Evolutionary conservation across 2,329 filamentous ascomycete species (phyloP).

Genomic region (Ilyonectria mors-panacis): DNA sequence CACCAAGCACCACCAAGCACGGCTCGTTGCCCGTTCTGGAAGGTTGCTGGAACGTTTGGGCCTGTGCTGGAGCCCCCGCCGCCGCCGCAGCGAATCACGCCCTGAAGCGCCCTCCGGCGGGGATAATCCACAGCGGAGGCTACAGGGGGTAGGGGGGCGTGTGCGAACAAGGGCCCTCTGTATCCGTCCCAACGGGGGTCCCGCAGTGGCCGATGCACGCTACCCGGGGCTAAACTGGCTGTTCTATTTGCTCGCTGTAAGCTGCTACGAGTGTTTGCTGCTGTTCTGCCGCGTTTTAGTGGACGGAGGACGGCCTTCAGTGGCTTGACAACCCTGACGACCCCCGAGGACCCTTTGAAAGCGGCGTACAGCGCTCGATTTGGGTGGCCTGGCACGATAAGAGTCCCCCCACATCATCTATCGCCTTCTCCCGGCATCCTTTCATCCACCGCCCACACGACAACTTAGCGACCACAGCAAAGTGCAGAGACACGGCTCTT

Average conservation of each 20-base stretch:
- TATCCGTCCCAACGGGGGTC: neutral
- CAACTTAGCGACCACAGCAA: too few relatives aligned
- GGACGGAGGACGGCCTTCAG: neutral
- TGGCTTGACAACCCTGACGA: neutral
- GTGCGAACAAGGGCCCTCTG: neutral
- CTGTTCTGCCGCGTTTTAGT: neutral
- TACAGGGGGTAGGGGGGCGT: neutral
- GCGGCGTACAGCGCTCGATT: constrained; percentile 6
- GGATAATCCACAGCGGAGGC: neutral
- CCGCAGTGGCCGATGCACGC: constrained; percentile 25
- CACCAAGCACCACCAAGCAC: constrained; percentile 33
- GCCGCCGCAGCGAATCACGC: constrained; percentile 10
- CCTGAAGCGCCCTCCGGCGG: constrained; percentile 19
- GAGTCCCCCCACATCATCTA: neutral
- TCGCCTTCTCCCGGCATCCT: too few relatives aligned
- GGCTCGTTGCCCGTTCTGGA: constrained; percentile 41
- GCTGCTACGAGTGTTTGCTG: neutral
- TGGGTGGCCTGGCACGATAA: constrained; percentile 4
- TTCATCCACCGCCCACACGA: neutral
- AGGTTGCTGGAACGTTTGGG: constrained; percentile 49
- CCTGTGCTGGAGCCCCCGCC: constrained; percentile 18
- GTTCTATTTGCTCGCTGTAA: neutral
- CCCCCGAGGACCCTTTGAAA: constrained; percentile 3
- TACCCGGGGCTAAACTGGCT: constrained; percentile 28
- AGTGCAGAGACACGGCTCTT: too few relatives aligned